Base-by-base conservation (phyloP, 768 basidiomycete genomes). In the Sarcodon aspratus region DNA sequence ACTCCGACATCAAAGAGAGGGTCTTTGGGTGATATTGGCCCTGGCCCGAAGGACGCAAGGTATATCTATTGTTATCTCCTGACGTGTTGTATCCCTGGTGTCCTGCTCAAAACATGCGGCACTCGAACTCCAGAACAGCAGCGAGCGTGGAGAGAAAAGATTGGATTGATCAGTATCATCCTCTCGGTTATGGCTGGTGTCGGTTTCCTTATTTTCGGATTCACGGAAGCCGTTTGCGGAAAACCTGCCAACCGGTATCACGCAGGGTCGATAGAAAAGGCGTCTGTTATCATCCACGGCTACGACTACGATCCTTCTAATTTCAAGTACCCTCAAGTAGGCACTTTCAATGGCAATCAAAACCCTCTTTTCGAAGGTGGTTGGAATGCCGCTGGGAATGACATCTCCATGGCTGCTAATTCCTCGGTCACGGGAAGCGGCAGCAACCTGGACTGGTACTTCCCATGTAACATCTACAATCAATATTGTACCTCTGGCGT, bases 151-250 rank as follows among this genome's bases (percentile, higher is more conserved):
- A 76, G 96, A 54, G 96, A 99, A 68, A 99, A 99, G 71, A 91
- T 97, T 66, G 96, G 95, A 7, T 76, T 99, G 21, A 71, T 99
- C 45, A 70, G 74, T 54, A 73, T 97, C 64, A 90, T 95, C 59
- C 62, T 76, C 12, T 5, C 65, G n/a, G 75, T 93, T 53, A 96
- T 98, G 94, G 86, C 88, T 13, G 78, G 71, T 47, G 96, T 99
- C 59, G 96, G 94, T 60, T 99, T 91, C 78, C 73, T 99, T 61
- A 99, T 96, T 9, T 99, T 99, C 67, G 96, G 96, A 7, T 99
- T 99, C 72, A 97, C 93, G 9, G 79, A 91, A 60, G 68, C 81
- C 48, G 96, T 98, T 38, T 99, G 96, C 63, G 92, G 92, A 33
- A 84, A 73, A 34, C 90, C 92, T 33, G 76, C 86, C 36, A 80